Conservation (phyloP, 2,329 filamentous ascomycete genomes). For the Pseudogymnoascus sp. region DNA sequence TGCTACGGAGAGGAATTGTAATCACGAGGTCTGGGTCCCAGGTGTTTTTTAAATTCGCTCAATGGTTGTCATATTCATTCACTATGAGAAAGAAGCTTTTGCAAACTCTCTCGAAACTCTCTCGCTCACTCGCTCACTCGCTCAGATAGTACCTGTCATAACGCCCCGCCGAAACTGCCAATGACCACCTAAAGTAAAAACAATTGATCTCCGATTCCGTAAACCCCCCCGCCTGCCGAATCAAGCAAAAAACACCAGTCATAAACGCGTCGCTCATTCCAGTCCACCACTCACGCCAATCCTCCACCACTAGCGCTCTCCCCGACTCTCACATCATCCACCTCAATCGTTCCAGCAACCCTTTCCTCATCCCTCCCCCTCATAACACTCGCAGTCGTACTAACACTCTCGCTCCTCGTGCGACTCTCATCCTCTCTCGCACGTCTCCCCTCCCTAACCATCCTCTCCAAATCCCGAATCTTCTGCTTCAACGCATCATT, state of each 20-base stretch:
- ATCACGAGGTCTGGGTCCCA: neutral
- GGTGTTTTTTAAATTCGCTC: neutral
- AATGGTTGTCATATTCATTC: conserved; percentile 4
- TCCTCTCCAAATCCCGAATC: conserved; percentile 56
- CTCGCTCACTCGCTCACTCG: neutral
- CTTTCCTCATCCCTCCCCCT: conserved; percentile 29
- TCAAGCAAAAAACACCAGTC: neutral
- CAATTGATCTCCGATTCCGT: neutral
- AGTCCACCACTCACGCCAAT: conserved; percentile 18
- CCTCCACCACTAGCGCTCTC: conserved; percentile 54
- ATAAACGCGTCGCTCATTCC: neutral
- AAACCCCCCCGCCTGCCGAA: neutral
- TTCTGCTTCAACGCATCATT: conserved; percentile 57
- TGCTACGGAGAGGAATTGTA: conserved; percentile 5
- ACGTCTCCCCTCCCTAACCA: conserved; percentile 33
- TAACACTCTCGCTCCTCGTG: conserved; percentile 47
- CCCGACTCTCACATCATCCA: conserved; percentile 55
- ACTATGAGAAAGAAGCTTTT: conserved; percentile 3
- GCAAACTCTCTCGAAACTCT: neutral
- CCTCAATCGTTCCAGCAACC: conserved; percentile 26
- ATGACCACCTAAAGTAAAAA: neutral
- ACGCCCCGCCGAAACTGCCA: conserved; percentile 1
- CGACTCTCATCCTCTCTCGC: conserved; percentile 40
- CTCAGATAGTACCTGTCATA: neutral
- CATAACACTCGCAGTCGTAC: conserved; percentile 46